phyloP scores from a whole-genome alignment of 208 protist species.

The Leishmania arabica region DNA sequence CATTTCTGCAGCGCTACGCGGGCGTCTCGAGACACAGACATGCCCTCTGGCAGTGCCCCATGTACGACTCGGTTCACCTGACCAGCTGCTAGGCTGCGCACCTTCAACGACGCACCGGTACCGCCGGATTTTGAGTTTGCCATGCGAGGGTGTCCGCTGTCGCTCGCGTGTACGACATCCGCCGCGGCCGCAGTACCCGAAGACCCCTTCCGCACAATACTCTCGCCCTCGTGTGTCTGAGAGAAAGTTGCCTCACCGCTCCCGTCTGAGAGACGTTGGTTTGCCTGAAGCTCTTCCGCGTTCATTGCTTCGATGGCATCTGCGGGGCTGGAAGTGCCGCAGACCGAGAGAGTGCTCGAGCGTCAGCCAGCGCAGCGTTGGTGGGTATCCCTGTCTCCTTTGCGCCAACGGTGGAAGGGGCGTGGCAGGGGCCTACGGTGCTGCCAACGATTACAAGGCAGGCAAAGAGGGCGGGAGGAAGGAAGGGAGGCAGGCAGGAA shows the following conservation, averaged over 20 bases:
- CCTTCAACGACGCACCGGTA: neutral
- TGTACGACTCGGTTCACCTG: conserved; percentile 71
- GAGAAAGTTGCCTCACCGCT: too few species aligned
- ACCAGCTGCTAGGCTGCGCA: conserved; percentile 62
- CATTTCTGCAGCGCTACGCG: conserved; percentile 80
- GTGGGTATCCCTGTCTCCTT: neutral
- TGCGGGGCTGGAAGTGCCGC: neutral
- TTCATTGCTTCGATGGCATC: neutral
- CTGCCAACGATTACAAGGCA: neutral
- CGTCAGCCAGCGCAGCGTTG: neutral
- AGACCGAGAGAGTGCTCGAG: neutral
- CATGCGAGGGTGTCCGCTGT: neutral
- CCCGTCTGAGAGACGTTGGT: neutral
- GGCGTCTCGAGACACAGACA: conserved; percentile 69
- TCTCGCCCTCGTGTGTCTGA: neutral
- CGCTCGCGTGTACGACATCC: neutral
- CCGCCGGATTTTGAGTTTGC: neutral
- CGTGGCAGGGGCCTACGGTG: neutral
- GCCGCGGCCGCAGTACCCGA: neutral
- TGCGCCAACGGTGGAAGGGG: neutral
- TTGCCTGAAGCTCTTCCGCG: neutral
- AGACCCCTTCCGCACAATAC: neutral
- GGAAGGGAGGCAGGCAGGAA: too few species aligned
- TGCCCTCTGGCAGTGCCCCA: conserved; percentile 58
- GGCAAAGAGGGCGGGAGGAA: neutral